Evolutionary conservation across 805 yeast genomes (phyloP).

Genomic region (Candida dajiaensis): DNA sequence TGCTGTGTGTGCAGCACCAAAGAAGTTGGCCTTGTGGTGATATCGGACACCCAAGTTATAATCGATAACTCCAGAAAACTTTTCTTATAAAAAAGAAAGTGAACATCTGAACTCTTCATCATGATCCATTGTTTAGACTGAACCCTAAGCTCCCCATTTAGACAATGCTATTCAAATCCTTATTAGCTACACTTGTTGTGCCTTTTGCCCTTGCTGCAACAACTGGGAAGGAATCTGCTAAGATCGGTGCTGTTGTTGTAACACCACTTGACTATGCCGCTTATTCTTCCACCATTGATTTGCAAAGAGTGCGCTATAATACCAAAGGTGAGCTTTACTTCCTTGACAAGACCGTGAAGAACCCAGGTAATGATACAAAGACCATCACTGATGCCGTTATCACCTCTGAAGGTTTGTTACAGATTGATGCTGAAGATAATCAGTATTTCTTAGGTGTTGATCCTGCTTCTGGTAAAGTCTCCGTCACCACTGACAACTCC

Average conservation of each 20-base stretch:
- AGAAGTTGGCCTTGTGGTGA: not conserved
- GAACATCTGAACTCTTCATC: no score
- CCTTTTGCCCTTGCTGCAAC: not conserved
- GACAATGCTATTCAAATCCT: not conserved
- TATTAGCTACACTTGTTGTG: not conserved
- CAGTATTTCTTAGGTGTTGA: conserved; percentile 9
- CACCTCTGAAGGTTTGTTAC: conserved; percentile 10
- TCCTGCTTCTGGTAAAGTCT: conserved; percentile 10
- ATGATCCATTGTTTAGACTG: no score
- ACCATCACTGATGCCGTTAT: conserved; percentile 10
- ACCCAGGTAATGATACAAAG: conserved; percentile 3
- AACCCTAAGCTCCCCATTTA: not conserved
- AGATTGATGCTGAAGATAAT: not conserved
- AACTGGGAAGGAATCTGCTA: not conserved
- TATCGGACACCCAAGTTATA: not conserved
- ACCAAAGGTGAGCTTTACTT: conserved; percentile 12
- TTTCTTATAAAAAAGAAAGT: no score
- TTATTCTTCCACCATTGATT: conserved; percentile 15
- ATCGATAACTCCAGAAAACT: not conserved
- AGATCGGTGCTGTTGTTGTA: not conserved
- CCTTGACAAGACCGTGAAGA: conserved; percentile 6
- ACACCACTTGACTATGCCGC: conserved; percentile 15
- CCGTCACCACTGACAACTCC: conserved; percentile 3
- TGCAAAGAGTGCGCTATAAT: conserved; percentile 10
- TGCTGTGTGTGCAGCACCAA: no score